Percentiles rank a stretch among this genome's conserved stretches.
Evolutionary conservation across 2,329 filamentous ascomycete genomes (phyloP).

Genomic region (Clarireedia sp.): DNA sequence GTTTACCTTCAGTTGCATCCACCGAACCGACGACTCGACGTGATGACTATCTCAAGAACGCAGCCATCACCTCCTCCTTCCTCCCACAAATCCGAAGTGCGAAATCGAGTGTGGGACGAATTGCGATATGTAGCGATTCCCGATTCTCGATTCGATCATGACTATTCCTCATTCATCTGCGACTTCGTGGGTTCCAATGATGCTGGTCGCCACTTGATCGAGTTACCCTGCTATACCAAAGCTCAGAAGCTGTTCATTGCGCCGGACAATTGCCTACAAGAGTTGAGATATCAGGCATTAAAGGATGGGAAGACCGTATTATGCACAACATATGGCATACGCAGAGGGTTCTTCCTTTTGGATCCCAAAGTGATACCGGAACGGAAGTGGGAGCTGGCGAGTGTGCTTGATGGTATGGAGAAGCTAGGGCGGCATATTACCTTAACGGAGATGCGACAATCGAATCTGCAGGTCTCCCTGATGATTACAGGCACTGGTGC

Average conservation of each 20-base stretch:
- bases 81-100: constrained; percentile 5
- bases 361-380: constrained; percentile 30
- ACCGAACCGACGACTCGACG: not conserved
- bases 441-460: constrained; percentile 30
- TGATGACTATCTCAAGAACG: constrained; percentile 3
- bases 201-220: constrained; percentile 28
- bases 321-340: constrained; percentile 35
- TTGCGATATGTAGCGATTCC: constrained; percentile 34
- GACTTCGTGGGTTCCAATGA: constrained; percentile 34
- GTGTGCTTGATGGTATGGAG: constrained; percentile 38
- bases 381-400: constrained; percentile 28
- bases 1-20: not conserved
- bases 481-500: constrained; percentile 35
- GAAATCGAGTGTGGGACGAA: constrained; percentile 28
- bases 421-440: constrained; percentile 31
- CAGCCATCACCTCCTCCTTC: constrained; percentile 2
- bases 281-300: constrained; percentile 32
- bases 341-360: constrained; percentile 35
- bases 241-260: constrained; percentile 33
- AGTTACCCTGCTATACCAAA: constrained; percentile 29
- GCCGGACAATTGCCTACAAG: constrained; percentile 38
- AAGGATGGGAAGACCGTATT: constrained; percentile 35
- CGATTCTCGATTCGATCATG: constrained; percentile 37
- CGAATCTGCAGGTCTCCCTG: constrained; percentile 27
- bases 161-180: constrained; percentile 36